phyloP scores from a whole-genome alignment of 352 stramenopile species.

The Pythium myriotylum region DNA sequence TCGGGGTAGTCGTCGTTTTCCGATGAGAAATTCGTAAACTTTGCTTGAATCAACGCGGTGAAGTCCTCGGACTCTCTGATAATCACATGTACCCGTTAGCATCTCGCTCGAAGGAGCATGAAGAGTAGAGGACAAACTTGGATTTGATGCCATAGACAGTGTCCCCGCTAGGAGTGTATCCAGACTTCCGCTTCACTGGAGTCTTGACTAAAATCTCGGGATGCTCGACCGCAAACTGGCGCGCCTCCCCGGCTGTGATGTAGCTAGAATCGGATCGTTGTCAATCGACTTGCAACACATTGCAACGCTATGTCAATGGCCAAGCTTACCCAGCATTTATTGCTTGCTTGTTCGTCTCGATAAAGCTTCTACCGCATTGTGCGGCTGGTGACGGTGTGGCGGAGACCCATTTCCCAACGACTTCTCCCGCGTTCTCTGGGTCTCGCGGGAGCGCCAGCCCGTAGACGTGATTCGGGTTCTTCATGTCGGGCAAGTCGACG shows the following conservation, averaged over 20 bases:
- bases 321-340: slow-evolving; percentile 48
- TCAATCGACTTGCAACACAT: not conserved
- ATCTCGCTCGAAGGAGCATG: not conserved
- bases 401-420: slow-evolving; percentile 76
- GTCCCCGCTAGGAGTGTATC: slow-evolving; percentile 58
- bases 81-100: slow-evolving; percentile 1
- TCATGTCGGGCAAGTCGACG: slow-evolving; percentile 72
- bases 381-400: slow-evolving; percentile 63
- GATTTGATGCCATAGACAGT: slow-evolving; percentile 78
- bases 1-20: slow-evolving; percentile 79
- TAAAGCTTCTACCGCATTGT: slow-evolving; percentile 70
- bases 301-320: not conserved
- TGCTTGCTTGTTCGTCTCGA: slow-evolving; percentile 78
- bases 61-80: slow-evolving; percentile 74
- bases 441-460: slow-evolving; percentile 71
- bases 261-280: slow-evolving; percentile 27
- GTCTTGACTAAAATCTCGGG: slow-evolving; percentile 75
- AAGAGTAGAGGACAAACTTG: slow-evolving; percentile 37
- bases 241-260: slow-evolving; percentile 58
- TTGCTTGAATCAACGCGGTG: slow-evolving; percentile 65
- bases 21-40: slow-evolving; percentile 62
- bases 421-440: slow-evolving; percentile 67
- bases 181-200: slow-evolving; percentile 52
- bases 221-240: slow-evolving; percentile 68
- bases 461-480: slow-evolving; percentile 67